Percentiles rank a stretch among this genome's conserved stretches.
Evolutionary conservation across 805 yeast genomes (phyloP).

Genomic region (Candida manassasensis): DNA sequence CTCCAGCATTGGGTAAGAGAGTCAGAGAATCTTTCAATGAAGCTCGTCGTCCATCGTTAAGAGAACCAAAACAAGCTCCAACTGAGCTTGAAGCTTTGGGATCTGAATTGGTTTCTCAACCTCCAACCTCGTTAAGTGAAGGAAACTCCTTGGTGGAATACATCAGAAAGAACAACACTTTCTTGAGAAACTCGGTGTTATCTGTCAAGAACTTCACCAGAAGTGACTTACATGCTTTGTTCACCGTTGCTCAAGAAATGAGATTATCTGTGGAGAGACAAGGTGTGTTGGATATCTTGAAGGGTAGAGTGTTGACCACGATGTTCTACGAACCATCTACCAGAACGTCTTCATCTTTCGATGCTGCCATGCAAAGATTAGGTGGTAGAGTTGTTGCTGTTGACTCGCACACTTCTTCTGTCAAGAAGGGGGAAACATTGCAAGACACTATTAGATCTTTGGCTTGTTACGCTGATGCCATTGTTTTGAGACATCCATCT

Average conservation of each 20-base stretch:
- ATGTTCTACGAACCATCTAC: slow-evolving; percentile 98
- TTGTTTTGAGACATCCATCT: slow-evolving; percentile 94
- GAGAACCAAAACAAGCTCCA: slow-evolving; percentile 31
- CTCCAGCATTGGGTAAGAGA: slow-evolving; percentile 37
- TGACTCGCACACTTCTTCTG: slow-evolving; percentile 83
- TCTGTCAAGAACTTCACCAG: slow-evolving; percentile 86
- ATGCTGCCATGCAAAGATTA: slow-evolving; percentile 98
- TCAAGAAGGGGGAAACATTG: slow-evolving; percentile 95
- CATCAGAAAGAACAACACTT: slow-evolving; percentile 82
- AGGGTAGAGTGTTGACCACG: slow-evolving; percentile 88
- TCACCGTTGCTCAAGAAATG: slow-evolving; percentile 97
- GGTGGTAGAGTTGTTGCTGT: slow-evolving; percentile 96
- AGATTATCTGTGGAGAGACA: slow-evolving; percentile 93
- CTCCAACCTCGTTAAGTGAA: slow-evolving; percentile 68
- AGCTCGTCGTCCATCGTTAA: slow-evolving; percentile 33
- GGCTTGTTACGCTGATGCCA: slow-evolving; percentile 94
- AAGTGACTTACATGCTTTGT: slow-evolving; percentile 84
- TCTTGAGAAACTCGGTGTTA: slow-evolving; percentile 80
- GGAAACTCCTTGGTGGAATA: slow-evolving; percentile 75
- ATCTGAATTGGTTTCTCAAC: slow-evolving; percentile 67
- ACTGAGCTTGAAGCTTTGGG: slow-evolving; percentile 47
- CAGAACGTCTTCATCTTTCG: slow-evolving; percentile 93
- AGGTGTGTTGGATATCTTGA: slow-evolving; percentile 86
- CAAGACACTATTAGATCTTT: slow-evolving; percentile 94
- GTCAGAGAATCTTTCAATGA: slow-evolving; percentile 32